Percentiles rank a stretch among this genome's conserved stretches.
These are phyloP conservation scores for Triticum urartu DNA, from an alignment of 176 grass and related monocot species.

Conservation along the genomic window DNA sequence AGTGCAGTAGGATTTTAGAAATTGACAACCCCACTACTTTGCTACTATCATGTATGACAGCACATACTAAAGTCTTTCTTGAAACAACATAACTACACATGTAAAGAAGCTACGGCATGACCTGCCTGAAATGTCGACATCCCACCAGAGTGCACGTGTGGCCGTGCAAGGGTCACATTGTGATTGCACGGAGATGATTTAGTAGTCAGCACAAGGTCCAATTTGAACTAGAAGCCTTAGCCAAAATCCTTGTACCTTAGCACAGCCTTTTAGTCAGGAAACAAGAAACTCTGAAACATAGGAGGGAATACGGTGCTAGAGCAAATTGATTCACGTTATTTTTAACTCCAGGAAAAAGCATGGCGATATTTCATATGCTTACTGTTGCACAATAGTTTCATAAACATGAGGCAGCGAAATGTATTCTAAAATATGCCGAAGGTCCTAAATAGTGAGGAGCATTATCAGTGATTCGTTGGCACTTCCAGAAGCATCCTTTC, in stretches of 20 bases:
- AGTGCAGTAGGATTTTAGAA: slow-evolving; percentile 29
- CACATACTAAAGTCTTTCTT: slow-evolving; percentile 24
- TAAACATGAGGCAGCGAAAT: neutral
- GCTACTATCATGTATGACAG: slow-evolving; percentile 32
- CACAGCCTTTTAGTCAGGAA: slow-evolving; percentile 14
- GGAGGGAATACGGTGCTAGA: neutral
- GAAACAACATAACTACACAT: slow-evolving; percentile 29
- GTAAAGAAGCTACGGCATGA: slow-evolving; percentile 22
- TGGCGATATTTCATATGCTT: neutral
- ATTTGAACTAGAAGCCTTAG: slow-evolving; percentile 5
- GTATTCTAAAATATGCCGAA: slow-evolving; percentile 10
- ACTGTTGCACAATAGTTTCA: neutral
- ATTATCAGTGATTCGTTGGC: slow-evolving; percentile 3
- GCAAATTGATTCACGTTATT: slow-evolving; percentile 10
- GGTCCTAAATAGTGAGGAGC: neutral
- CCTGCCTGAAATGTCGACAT: slow-evolving; percentile 25
- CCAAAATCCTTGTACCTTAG: neutral
- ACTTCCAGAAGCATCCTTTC: slow-evolving; percentile 15
- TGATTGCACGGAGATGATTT: slow-evolving; percentile 16
- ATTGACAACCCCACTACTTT: slow-evolving; percentile 47
- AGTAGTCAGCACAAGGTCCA: slow-evolving; percentile 5
- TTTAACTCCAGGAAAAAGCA: slow-evolving; percentile 18
- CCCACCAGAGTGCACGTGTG: slow-evolving; percentile 14
- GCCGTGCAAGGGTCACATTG: slow-evolving; percentile 24
- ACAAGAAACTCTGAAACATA: slow-evolving; percentile 13